phyloP scores from a whole-genome alignment of 192 early-diverging fungal species.

The Backusella westeae region DNA sequence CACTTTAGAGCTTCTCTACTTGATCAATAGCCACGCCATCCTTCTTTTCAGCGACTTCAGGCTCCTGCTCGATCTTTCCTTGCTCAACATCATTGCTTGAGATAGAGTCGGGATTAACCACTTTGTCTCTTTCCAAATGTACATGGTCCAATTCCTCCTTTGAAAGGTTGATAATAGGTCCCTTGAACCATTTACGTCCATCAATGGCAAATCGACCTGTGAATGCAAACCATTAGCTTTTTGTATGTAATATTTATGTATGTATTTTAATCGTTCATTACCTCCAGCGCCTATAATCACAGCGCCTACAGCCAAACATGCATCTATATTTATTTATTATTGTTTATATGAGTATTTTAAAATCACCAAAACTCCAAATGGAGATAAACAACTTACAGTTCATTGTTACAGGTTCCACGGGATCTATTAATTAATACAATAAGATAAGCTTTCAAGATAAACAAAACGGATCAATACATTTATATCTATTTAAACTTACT shows the following conservation, averaged over 20 bases:
- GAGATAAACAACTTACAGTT: not conserved
- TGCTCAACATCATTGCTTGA: not conserved
- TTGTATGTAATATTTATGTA: not conserved
- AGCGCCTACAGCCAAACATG: not conserved
- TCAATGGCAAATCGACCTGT: conserved; percentile 12
- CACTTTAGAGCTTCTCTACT: not conserved
- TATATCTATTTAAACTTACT: not conserved
- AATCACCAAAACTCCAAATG: not conserved
- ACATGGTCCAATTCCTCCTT: not conserved
- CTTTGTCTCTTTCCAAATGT: not conserved
- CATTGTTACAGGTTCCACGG: not conserved
- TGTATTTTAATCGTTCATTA: not conserved
- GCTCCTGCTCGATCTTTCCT: not conserved
- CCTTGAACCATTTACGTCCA: conserved; percentile 20
- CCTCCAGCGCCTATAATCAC: not conserved
- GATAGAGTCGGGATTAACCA: not conserved
- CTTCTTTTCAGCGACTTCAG: not conserved
- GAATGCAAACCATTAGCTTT: not conserved
- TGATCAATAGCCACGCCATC: not conserved
- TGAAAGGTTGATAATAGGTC: conserved; percentile 11
- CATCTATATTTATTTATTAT: not conserved
- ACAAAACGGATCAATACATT: not conserved
- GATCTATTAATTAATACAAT: not conserved
- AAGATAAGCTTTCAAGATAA: not conserved
- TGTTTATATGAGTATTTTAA: not conserved